phyloP scores from a whole-genome alignment of 345 rosid species.

The Populus euphratica region DNA sequence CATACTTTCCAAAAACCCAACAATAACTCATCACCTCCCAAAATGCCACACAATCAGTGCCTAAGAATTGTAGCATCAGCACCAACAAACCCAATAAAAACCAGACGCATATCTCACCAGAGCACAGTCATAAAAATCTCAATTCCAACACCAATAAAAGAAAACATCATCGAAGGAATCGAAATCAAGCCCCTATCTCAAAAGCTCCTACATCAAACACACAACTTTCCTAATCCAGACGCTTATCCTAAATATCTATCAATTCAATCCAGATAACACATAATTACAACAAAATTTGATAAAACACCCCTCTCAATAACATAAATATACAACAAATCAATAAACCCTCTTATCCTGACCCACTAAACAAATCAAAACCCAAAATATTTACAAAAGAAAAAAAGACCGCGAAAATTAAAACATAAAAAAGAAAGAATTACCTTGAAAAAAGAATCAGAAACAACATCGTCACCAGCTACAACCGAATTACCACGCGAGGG shows the following conservation, averaged over 20 bases:
- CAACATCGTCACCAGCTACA: slow-evolving; percentile 18
- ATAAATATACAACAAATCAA: background rate
- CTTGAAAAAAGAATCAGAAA: slow-evolving; percentile 51
- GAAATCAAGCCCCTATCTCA: background rate
- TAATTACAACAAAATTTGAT: background rate
- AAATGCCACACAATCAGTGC: background rate
- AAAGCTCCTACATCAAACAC: background rate
- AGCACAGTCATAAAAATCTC: background rate
- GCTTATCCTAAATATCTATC: background rate
- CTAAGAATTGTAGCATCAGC: background rate
- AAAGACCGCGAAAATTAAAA: background rate
- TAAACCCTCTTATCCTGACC: background rate
- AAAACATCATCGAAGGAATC: background rate
- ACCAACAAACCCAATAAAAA: background rate
- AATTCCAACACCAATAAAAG: background rate
- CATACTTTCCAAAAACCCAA: background rate
- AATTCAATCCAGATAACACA: background rate
- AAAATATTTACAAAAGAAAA: background rate
- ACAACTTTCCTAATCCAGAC: background rate
- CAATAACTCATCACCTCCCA: background rate
- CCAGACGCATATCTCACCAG: background rate
- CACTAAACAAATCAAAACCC: background rate
- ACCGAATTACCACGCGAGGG: slow-evolving; percentile 22
- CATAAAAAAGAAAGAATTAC: slow-evolving; percentile 22
- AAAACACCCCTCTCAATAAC: background rate